These are phyloP conservation scores for Leccinum fibrillosum DNA, from an alignment of 768 basidiomycete species.

Conservation along the genomic window DNA sequence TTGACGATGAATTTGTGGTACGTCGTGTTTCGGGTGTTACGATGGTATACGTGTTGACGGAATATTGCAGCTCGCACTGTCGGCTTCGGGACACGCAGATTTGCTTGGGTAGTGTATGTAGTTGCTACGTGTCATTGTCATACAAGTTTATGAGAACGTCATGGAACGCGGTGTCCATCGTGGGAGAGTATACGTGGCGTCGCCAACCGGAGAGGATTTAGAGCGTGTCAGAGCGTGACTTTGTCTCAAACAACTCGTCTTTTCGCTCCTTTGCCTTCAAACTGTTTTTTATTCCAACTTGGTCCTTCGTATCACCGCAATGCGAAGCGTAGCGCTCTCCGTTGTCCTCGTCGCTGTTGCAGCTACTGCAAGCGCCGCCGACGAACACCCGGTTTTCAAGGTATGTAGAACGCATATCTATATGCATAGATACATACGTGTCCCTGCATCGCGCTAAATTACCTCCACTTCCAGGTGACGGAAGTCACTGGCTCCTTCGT, in stretches of 20 bases:
- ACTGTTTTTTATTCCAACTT: constrained; percentile 36
- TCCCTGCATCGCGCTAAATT: not conserved
- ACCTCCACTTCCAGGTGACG: constrained; percentile 51
- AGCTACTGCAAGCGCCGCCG: constrained; percentile 55
- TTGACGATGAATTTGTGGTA: constrained; percentile 96
- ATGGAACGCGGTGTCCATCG: constrained; percentile 18
- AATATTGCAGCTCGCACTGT: constrained; percentile 73
- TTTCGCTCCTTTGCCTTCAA: constrained; percentile 35
- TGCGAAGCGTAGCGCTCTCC: constrained; percentile 89
- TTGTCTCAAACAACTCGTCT: constrained; percentile 26
- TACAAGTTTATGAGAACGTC: not conserved
- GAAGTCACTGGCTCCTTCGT: constrained; percentile 84
- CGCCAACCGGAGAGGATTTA: constrained; percentile 34
- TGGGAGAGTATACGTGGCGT: constrained; percentile 49
- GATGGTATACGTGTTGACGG: constrained; percentile 8
- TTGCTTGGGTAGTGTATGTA: constrained; percentile 59
- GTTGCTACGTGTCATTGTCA: not conserved
- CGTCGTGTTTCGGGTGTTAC: constrained; percentile 29
- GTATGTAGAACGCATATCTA: constrained; percentile 34
- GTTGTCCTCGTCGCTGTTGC: constrained; percentile 65
- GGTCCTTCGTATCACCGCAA: constrained; percentile 66
- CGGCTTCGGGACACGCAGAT: constrained; percentile 95
- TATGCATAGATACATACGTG: constrained; percentile 7
- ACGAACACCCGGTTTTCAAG: constrained; percentile 67
- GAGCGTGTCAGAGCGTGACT: constrained; percentile 20